Conservation (phyloP, 2,329 filamentous ascomycete genomes). For the Monosporascus sp. region DNA sequence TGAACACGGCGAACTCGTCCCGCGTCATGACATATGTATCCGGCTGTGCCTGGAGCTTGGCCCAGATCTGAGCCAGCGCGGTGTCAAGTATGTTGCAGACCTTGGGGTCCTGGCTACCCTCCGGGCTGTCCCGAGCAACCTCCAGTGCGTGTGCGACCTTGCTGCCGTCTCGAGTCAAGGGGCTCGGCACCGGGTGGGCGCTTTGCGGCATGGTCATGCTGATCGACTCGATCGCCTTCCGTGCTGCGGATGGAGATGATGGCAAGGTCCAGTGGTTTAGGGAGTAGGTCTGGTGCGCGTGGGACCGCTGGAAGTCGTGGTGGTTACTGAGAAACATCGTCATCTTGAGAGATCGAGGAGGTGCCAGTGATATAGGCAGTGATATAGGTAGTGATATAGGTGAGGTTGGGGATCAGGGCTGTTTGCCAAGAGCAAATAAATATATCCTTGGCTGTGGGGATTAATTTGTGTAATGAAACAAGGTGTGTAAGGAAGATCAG, state of each 20-base stretch:
- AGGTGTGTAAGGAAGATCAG: too few species aligned
- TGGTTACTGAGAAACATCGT: slow-evolving; percentile 7
- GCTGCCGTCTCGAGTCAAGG: slow-evolving; percentile 21
- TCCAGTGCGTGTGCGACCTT: slow-evolving; percentile 65
- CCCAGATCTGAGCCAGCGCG: slow-evolving; percentile 61
- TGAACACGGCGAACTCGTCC: slow-evolving; percentile 82
- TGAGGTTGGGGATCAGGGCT: background rate
- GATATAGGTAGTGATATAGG: background rate
- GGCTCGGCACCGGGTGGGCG: background rate
- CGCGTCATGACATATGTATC: slow-evolving; percentile 66
- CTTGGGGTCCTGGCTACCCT: slow-evolving; percentile 56
- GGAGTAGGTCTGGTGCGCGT: slow-evolving; percentile 7
- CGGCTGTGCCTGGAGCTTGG: slow-evolving; percentile 58
- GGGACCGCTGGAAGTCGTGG: slow-evolving; percentile 1
- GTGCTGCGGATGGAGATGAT: background rate
- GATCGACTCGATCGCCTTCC: slow-evolving; percentile 10
- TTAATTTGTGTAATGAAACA: too few species aligned
- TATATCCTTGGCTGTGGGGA: too few species aligned
- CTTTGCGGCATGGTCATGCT: slow-evolving; percentile 7
- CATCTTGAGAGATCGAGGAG: slow-evolving; percentile 4
- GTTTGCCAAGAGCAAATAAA: background rate
- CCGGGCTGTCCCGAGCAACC: slow-evolving; percentile 67
- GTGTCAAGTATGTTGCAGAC: slow-evolving; percentile 61
- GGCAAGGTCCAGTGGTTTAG: slow-evolving; percentile 2
- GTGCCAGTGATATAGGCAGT: background rate